Evolutionary conservation across 208 protist genomes (phyloP), one percentile per base, ranked within the genome.

Genomic region (Trypanosoma caninum): DNA sequence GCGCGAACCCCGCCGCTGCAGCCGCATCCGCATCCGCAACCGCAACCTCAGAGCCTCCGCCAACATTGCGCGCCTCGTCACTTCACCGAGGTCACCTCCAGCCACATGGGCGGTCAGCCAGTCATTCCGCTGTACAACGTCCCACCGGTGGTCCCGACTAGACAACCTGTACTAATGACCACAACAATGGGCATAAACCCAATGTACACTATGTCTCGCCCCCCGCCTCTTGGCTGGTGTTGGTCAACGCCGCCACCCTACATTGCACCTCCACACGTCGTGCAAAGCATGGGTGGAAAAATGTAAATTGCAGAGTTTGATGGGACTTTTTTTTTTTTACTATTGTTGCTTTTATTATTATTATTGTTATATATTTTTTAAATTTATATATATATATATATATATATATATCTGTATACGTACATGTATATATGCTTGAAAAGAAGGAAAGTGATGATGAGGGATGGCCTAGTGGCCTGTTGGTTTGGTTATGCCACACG

Each of bases 231-330:
- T 4, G 31, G 27, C 0, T 70, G 65, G 65, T 55, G 65, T 6
- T 38, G 23, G 38, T 31, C 56, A 3, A 45, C 65, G 22, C 45
- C 56, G 1, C 65, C 65, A 16, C 65, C 65, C 1, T 70, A 59
- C 22, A 37, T 64, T 28, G 46, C 27, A 11, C 63, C 3, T 27
- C 45, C 65, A n/a, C 44, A 30, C 16, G 9, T 63, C 14, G 11
- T 31, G 2, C 38, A 33, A 45, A 33, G 50, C 13, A 52, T 64
- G 50, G 30, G 14, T 22, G 65, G 57, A 33, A 50, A 56, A 44
- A 62, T 63, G 46, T 70, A 64, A 37, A 10, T 16, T 44, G 4
- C 5, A 9, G 10, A 22, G 37, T 50, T 58, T 2, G 14, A 11
- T 27, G 3, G 23, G 42, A 50, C 16, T 38, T 44, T 42, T 11